These are phyloP conservation scores for Penicillium aurantiogriseum DNA, from an alignment of 2,329 filamentous ascomycete species.

Conservation along the genomic window DNA sequence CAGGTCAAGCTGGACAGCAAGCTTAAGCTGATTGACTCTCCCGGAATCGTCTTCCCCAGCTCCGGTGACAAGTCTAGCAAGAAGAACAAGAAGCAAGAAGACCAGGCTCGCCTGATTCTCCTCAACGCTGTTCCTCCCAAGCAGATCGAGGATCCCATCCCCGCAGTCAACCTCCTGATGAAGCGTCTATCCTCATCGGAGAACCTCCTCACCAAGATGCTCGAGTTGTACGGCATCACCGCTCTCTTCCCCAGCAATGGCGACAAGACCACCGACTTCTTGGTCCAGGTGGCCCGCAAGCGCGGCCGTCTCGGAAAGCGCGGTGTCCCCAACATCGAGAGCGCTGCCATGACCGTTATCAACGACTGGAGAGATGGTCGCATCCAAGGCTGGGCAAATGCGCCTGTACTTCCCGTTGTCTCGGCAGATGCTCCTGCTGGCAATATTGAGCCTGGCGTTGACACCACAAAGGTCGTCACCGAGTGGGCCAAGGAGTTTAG, in stretches of 20 bases:
- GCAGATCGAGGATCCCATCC: constrained; percentile 88
- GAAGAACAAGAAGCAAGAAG: constrained; percentile 65
- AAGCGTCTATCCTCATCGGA: constrained; percentile 72
- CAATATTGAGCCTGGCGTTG: constrained; percentile 49
- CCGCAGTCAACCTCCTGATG: constrained; percentile 81
- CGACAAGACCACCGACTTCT: constrained; percentile 82
- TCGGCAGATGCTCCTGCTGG: constrained; percentile 35
- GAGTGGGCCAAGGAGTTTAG: constrained; percentile 96
- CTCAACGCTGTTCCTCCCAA: constrained; percentile 91
- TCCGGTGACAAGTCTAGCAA: constrained; percentile 49
- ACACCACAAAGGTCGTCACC: constrained; percentile 80
- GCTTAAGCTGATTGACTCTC: constrained; percentile 88
- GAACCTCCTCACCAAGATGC: constrained; percentile 73
- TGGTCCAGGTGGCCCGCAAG: constrained; percentile 93
- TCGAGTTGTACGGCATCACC: constrained; percentile 79
- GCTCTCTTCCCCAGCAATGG: constrained; percentile 69
- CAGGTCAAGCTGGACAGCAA: constrained; percentile 94
- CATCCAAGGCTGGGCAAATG: constrained; percentile 87
- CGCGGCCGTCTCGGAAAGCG: constrained; percentile 83
- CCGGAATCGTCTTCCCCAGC: constrained; percentile 89
- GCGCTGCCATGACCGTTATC: constrained; percentile 87
- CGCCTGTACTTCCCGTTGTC: constrained; percentile 63
- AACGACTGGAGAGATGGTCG: constrained; percentile 96
- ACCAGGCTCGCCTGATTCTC: constrained; percentile 77
- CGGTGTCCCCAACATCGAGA: constrained; percentile 82